These are phyloP conservation scores for Inosperma sp. DNA, from an alignment of 768 basidiomycete species.

Conservation along the genomic window DNA sequence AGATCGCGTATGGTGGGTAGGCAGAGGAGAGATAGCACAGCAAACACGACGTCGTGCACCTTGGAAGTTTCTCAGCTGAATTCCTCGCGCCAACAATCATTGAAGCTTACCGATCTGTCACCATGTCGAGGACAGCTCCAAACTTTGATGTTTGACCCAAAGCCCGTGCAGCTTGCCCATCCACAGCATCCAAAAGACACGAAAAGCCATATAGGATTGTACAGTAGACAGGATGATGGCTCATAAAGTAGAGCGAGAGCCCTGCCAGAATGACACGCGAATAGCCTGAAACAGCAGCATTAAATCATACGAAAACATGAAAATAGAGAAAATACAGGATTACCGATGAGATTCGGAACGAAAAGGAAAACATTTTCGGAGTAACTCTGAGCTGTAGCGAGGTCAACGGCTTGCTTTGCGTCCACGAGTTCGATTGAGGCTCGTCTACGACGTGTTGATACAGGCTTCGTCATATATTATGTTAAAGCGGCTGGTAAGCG, in stretches of 20 bases:
- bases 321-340: slow-evolving; percentile 26
- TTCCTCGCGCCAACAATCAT: background rate
- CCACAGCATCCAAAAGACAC: slow-evolving; percentile 91
- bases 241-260: slow-evolving; percentile 88
- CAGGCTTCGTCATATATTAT: slow-evolving; percentile 31
- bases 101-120: slow-evolving; percentile 84
- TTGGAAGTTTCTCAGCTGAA: slow-evolving; percentile 27
- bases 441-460: slow-evolving; percentile 40
- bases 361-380: slow-evolving; percentile 98
- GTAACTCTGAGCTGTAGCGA: slow-evolving; percentile 80
- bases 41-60: slow-evolving; percentile 94
- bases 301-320: slow-evolving; percentile 12
- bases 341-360: slow-evolving; percentile 93
- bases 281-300: slow-evolving; percentile 59
- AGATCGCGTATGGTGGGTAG: slow-evolving; percentile 78
- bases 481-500: slow-evolving; percentile 7
- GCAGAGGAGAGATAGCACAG: slow-evolving; percentile 89
- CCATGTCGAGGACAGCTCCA: slow-evolving; percentile 98
- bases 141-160: slow-evolving; percentile 93
- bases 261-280: slow-evolving; percentile 87
- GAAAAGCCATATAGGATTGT: slow-evolving; percentile 87
- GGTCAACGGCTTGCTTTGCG: slow-evolving; percentile 80
- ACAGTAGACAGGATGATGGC: slow-evolving; percentile 88
- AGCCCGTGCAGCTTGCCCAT: slow-evolving; percentile 87
- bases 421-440: slow-evolving; percentile 68